A percentile compares a stretch with the other conserved stretches of the same genome.
Evolutionary conservation across 768 basidiomycete genomes (phyloP).

Genomic region (Panus rudis): DNA sequence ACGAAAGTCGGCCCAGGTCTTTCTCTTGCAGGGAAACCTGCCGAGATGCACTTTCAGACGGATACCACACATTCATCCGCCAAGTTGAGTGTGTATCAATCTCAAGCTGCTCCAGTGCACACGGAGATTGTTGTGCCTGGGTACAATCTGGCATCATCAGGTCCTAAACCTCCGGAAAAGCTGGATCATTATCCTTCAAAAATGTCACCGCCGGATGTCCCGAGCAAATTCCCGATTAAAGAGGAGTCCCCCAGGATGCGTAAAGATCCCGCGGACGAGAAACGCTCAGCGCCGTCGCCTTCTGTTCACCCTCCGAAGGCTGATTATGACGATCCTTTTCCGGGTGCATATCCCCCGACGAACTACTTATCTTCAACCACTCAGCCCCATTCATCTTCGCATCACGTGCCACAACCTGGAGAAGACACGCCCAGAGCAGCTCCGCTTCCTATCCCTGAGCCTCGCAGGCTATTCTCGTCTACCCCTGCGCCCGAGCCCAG

Average conservation of each 20-base stretch:
- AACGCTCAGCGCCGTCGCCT: conserved; percentile 7
- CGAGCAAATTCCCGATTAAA: conserved; percentile 10
- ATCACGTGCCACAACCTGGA: background rate
- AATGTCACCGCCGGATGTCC: conserved; percentile 5
- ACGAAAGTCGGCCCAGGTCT: too few species aligned
- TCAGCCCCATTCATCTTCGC: background rate
- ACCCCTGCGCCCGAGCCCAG: conserved; percentile 1
- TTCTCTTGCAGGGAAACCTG: too few species aligned
- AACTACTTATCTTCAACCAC: background rate
- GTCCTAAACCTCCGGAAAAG: background rate
- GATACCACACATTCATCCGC: too few species aligned
- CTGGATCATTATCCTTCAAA: background rate
- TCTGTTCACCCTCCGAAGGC: background rate
- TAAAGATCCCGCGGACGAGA: background rate
- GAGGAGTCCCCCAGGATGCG: conserved; percentile 7
- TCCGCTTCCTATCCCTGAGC: background rate
- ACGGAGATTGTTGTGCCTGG: conserved; percentile 7
- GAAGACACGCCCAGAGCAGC: background rate
- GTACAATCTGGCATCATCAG: background rate
- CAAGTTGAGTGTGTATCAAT: conserved; percentile 9
- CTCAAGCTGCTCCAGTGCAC: conserved; percentile 3
- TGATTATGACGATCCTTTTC: background rate
- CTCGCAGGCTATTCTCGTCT: background rate
- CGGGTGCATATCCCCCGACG: background rate
- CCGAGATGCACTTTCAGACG: too few species aligned